Percentiles rank a stretch among this genome's conserved stretches.
phyloP scores from a whole-genome alignment of 306 rosid species.

The Dalbergia cultrata region DNA sequence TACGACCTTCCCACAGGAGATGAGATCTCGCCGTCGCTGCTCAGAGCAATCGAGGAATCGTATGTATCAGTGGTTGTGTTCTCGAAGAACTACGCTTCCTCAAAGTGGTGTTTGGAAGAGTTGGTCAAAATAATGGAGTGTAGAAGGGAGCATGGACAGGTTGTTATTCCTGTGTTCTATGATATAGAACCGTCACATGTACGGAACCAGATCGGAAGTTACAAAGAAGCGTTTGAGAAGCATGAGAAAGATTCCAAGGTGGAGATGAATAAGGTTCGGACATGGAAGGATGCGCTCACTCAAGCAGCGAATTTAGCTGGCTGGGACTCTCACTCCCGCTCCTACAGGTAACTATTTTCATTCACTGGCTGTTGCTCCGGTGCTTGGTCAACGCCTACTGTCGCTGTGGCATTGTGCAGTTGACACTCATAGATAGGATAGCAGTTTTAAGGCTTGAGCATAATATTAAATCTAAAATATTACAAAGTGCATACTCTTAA shows the following conservation, averaged over 20 bases:
- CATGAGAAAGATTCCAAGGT: slow-evolving; percentile 2
- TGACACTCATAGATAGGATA: too few species aligned
- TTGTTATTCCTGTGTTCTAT: slow-evolving; percentile 40
- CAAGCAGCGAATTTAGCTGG: too few species aligned
- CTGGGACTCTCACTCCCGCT: too few species aligned
- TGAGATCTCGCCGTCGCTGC: not conserved
- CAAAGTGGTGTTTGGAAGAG: slow-evolving; percentile 33
- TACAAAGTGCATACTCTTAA: too few species aligned
- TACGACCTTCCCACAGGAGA: not conserved
- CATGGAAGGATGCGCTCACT: too few species aligned
- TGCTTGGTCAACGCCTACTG: too few species aligned
- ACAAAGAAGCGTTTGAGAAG: not conserved
- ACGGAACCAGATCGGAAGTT: slow-evolving; percentile 1
- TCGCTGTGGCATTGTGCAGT: too few species aligned
- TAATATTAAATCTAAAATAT: too few species aligned
- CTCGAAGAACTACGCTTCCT: slow-evolving; percentile 18
- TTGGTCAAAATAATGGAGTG: slow-evolving; percentile 14
- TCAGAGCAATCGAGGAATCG: slow-evolving; percentile 11
- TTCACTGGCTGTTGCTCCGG: too few species aligned
- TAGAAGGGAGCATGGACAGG: not conserved
- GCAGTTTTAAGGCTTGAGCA: too few species aligned
- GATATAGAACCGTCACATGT: slow-evolving; percentile 10
- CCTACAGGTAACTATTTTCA: too few species aligned
- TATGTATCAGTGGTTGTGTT: not conserved
- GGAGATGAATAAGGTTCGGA: too few species aligned